Evolutionary conservation across 495 filamentous ascomycete species (phyloP), one percentile per base, ranked within the genome.

Genomic region (Bacidia rubella): DNA sequence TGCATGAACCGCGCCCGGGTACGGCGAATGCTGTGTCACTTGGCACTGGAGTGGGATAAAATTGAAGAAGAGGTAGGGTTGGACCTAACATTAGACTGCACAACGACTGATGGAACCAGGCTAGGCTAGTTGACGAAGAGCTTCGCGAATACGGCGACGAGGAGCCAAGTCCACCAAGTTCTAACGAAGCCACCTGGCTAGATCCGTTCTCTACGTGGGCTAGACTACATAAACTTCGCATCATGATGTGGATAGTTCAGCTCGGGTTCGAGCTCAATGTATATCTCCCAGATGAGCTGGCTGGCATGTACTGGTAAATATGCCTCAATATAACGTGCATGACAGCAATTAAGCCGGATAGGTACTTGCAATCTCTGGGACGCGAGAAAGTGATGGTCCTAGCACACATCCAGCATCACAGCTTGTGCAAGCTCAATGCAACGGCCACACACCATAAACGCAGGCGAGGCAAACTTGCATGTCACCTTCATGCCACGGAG

Each of bases 191-290:
- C 19, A 72, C 74, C 11, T 83, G 71, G 61, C 76, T 77, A 0
- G 85, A 80, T 59, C 87, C 90, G 0, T 73, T 98, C 1, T 86
- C 85, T 3, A 85, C 82, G 4, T 98, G 92, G 92, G 77, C 81
- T 0, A 92, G 90, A 62, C 77, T 87, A 50, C 84, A 95, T 60
- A 97, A 95, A 63, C 73, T 96, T 1, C 77, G 74, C 9, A 80
- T 92, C 58, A 85, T 96, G 77, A 83, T 90, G 54, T 84, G 82
- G 72, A 82, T 92, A 43, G 73, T 95, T 11, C 87, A 95, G 64
- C 80, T 95, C 49, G 92, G 92, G n/a, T 96, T 99, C 62, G 92
- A 97, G 65, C 80, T 95, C 17, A 81, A 88, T 9, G 79, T 94
- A 23, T 97, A 97, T 62, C 79, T 86, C 21, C 75, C 82, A 1